phyloP scores from a whole-genome alignment of 352 stramenopile species.

The Achlya hypogyna region DNA sequence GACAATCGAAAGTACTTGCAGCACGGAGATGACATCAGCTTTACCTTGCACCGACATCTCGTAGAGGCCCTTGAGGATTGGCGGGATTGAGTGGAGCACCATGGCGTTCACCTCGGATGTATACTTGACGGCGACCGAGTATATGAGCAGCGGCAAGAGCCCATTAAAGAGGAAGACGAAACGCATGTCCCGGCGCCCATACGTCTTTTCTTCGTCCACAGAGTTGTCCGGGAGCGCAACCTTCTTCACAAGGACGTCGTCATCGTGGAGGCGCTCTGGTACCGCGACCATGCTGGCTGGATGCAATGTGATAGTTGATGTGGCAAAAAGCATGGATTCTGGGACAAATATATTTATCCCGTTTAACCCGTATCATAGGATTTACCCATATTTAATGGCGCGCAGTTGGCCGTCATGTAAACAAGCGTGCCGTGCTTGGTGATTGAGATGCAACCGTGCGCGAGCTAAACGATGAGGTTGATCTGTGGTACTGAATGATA shows the following conservation, averaged over 20 bases:
- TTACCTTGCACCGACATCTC: not conserved
- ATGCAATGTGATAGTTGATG: too few relatives aligned
- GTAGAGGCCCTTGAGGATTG: constrained; percentile 4
- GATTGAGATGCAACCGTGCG: too few relatives aligned
- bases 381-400: too few relatives aligned
- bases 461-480: too few relatives aligned
- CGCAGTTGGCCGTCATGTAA: too few relatives aligned
- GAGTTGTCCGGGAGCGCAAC: not conserved
- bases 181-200: not conserved
- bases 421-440: too few relatives aligned
- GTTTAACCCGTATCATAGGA: too few relatives aligned
- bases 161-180: constrained; percentile 8
- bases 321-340: too few relatives aligned
- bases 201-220: not conserved
- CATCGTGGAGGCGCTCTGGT: not conserved
- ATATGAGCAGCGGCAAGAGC: not conserved
- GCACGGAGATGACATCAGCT: not conserved
- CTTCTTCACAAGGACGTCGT: too few relatives aligned
- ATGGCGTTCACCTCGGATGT: not conserved
- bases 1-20: not conserved
- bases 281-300: not conserved
- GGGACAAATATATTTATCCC: too few relatives aligned
- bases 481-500: too few relatives aligned
- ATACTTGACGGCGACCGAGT: not conserved
- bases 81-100: constrained; percentile 2